Percentiles rank a stretch among this genome's conserved stretches.
Evolutionary conservation across 225 moss, liverwort and hornwort species (phyloP).

Genomic region (Neckera pumila): DNA sequence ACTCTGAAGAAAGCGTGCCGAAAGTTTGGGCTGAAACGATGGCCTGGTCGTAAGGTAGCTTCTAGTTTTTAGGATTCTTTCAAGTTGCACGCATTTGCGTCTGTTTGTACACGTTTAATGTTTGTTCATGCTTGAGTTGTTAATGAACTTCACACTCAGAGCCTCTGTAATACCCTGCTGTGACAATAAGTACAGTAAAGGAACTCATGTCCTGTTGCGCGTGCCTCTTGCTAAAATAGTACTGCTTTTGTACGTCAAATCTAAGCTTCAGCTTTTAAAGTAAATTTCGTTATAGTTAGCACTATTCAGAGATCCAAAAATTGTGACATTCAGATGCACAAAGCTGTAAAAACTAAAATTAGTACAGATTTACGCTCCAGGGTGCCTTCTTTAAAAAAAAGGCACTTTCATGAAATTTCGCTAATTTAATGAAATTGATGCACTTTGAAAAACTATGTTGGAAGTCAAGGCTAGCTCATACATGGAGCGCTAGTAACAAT

Average conservation of each 20-base stretch:
- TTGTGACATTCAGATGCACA: not conserved
- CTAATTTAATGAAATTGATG: not conserved
- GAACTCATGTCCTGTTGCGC: not conserved
- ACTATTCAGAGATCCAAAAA: not conserved
- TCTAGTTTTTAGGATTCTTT: too few relatives aligned
- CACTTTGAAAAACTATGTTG: not conserved
- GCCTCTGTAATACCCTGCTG: not conserved
- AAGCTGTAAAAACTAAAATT: not conserved
- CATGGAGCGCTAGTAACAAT: not conserved
- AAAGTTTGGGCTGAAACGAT: constrained; percentile 83
- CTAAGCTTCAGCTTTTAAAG: not conserved
- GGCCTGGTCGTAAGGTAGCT: constrained; percentile 90
- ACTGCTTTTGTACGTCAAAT: not conserved
- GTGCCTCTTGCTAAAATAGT: not conserved
- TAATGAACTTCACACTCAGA: not conserved
- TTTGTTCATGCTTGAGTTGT: not conserved
- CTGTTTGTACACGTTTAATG: not conserved
- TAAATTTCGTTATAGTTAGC: not conserved
- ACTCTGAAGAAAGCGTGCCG: constrained; percentile 92
- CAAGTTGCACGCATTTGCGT: not conserved
- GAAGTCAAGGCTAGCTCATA: not conserved
- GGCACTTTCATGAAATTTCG: not conserved
- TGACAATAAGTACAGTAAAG: too few relatives aligned
- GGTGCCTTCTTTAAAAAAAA: not conserved
- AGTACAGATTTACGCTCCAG: not conserved